Conservation (phyloP, 768 basidiomycete genomes). For the Plicaturopsis crispa region DNA sequence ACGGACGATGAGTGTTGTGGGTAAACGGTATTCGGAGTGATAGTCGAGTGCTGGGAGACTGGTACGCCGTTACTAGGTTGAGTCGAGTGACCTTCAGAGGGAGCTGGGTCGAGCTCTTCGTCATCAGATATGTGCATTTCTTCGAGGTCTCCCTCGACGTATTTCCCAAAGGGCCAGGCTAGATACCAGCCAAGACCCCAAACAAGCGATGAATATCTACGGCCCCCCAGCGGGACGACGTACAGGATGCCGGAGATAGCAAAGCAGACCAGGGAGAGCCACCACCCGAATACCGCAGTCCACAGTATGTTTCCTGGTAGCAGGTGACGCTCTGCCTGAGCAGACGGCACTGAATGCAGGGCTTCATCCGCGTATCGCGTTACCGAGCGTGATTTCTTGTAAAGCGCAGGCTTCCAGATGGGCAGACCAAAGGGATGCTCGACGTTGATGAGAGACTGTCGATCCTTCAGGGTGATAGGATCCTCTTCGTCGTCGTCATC, state of each 20-base stretch:
- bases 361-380: conserved; percentile 95
- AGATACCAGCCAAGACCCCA: conserved; percentile 96
- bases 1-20: conserved; percentile 27
- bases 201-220: conserved; percentile 76
- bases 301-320: conserved; percentile 94
- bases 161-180: conserved; percentile 98
- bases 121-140: conserved; percentile 27
- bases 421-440: conserved; percentile 98
- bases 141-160: conserved; percentile 75
- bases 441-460: conserved; percentile 97
- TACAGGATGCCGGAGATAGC: conserved; percentile 60
- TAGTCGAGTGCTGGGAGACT: conserved; percentile 35
- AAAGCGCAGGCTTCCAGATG: conserved; percentile 98
- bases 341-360: conserved; percentile 86
- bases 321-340: conserved; percentile 88
- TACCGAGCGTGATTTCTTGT: conserved; percentile 95
- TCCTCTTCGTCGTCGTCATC: conserved; percentile 56
- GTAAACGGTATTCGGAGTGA: conserved; percentile 29
- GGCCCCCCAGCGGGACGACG: conserved; percentile 73
- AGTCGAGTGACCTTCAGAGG: conserved; percentile 29
- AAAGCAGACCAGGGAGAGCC: conserved; percentile 74
- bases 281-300: conserved; percentile 88
- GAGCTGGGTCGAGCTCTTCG: conserved; percentile 18
- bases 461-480: conserved; percentile 86
- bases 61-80: conserved; percentile 24